Conservation (phyloP, 768 basidiomycete genomes). For the Lactarius pseudohatsudake region DNA sequence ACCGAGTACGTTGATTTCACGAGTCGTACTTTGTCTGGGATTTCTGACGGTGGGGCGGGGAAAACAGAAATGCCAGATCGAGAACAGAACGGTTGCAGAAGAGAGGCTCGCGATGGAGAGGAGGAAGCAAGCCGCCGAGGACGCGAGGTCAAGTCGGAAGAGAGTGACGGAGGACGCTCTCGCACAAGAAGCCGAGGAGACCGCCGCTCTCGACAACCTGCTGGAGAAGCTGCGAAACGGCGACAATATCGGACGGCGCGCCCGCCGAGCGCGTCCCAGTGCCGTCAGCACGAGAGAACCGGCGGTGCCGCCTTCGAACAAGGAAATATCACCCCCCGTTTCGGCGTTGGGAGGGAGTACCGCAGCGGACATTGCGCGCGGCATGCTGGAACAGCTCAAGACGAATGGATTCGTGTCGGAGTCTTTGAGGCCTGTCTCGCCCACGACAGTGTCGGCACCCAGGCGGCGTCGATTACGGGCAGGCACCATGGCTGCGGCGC, state of each 20-base stretch:
- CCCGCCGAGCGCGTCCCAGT: slow-evolving; percentile 49
- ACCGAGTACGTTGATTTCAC: slow-evolving; percentile 53
- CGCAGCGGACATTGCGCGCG: slow-evolving; percentile 60
- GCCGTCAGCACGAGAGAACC: slow-evolving; percentile 37
- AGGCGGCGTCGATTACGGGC: slow-evolving; percentile 31
- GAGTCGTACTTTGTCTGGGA: neutral
- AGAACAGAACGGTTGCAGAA: slow-evolving; percentile 74
- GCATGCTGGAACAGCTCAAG: slow-evolving; percentile 74
- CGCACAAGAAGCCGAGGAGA: slow-evolving; percentile 52
- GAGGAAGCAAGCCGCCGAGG: slow-evolving; percentile 66
- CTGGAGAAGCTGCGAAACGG: slow-evolving; percentile 73
- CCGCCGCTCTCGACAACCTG: slow-evolving; percentile 61
- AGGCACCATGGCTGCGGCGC: slow-evolving; percentile 21
- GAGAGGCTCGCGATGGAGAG: slow-evolving; percentile 67
- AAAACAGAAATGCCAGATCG: slow-evolving; percentile 80
- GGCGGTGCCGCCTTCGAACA: slow-evolving; percentile 37
- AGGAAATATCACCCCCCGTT: slow-evolving; percentile 29
- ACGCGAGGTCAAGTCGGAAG: slow-evolving; percentile 55
- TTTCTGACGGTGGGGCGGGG: slow-evolving; percentile 2
- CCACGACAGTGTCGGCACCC: slow-evolving; percentile 26
- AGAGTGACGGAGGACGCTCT: slow-evolving; percentile 44
- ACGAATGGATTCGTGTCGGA: slow-evolving; percentile 59
- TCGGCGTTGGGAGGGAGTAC: slow-evolving; percentile 39
- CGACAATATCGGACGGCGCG: slow-evolving; percentile 57
- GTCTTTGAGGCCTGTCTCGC: slow-evolving; percentile 29